phyloP scores from a whole-genome alignment of 1,284 basidiomycete species.

The Ustilago hordei region DNA sequence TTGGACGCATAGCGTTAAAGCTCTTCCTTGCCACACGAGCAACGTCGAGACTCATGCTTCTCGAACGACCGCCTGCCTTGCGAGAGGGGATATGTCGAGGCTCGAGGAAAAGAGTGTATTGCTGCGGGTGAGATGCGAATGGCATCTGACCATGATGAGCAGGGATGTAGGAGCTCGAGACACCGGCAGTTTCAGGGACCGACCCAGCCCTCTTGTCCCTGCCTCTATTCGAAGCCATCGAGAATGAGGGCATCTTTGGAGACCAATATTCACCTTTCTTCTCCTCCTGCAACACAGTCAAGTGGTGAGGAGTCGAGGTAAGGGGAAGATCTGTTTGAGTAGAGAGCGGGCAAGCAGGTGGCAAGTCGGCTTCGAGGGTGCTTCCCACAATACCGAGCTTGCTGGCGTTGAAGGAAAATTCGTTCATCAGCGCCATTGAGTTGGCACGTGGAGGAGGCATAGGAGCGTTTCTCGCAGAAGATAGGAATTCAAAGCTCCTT shows the following conservation, averaged over 20 bases:
- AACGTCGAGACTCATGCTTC: constrained; percentile 29
- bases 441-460: not conserved
- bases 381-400: constrained; percentile 22
- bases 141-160: not conserved
- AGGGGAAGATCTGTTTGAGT: not conserved
- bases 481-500: constrained; percentile 15
- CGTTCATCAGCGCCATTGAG: not conserved
- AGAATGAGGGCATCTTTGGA: not conserved
- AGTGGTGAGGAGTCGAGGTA: not conserved
- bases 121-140: constrained; percentile 6
- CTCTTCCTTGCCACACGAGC: constrained; percentile 19
- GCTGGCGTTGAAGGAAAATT: constrained; percentile 15
- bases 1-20: constrained; percentile 17
- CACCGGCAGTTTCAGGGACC: not conserved
- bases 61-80: constrained; percentile 3
- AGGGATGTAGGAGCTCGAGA: not conserved
- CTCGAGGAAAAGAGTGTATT: not conserved
- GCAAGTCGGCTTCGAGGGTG: constrained; percentile 7
- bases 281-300: constrained; percentile 8
- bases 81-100: not conserved
- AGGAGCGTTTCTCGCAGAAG: not conserved
- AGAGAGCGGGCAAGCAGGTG: constrained; percentile 17
- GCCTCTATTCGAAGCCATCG: not conserved
- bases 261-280: not conserved
- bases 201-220: not conserved